phyloP scores from a whole-genome alignment of 768 basidiomycete species.

The Strobilomyces dryophilus region DNA sequence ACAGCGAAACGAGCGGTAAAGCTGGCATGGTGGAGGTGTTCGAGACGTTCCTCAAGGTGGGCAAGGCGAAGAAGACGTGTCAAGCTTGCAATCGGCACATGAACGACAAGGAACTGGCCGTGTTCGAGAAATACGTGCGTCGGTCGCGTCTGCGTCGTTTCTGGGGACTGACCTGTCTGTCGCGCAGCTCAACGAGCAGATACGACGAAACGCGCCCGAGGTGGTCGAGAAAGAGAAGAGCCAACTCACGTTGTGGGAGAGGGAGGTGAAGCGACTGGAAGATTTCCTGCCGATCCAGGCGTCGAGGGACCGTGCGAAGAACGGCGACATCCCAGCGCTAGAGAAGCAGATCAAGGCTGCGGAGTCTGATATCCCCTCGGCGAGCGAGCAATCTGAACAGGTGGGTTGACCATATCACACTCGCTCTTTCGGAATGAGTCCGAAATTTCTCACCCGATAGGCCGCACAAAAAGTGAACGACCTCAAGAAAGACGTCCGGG shows the following conservation, averaged over 20 bases:
- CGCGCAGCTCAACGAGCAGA: slow-evolving; percentile 57
- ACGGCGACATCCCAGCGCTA: slow-evolving; percentile 61
- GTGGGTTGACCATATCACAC: slow-evolving; percentile 35
- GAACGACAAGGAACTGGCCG: slow-evolving; percentile 45
- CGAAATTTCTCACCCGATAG: slow-evolving; percentile 31
- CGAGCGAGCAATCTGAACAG: slow-evolving; percentile 55
- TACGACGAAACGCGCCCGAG: slow-evolving; percentile 53
- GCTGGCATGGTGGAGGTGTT: slow-evolving; percentile 47
- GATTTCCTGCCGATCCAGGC: slow-evolving; percentile 54
- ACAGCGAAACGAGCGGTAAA: slow-evolving; percentile 19
- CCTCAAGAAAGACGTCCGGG: slow-evolving; percentile 56
- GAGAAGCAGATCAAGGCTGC: slow-evolving; percentile 57
- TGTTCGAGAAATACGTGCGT: slow-evolving; percentile 71
- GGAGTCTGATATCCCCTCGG: slow-evolving; percentile 50
- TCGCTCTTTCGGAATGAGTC: neutral
- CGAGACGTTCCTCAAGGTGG: slow-evolving; percentile 49
- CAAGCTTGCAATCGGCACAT: slow-evolving; percentile 72
- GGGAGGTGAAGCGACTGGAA: slow-evolving; percentile 53
- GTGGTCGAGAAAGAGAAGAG: slow-evolving; percentile 33
- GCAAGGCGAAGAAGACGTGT: slow-evolving; percentile 65
- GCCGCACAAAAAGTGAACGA: slow-evolving; percentile 46
- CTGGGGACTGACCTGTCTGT: neutral
- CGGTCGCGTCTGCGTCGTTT: neutral
- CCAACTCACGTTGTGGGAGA: slow-evolving; percentile 53
- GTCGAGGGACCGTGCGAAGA: slow-evolving; percentile 49